These are phyloP conservation scores for Mrakia hoshinonis DNA, from an alignment of 768 basidiomycete genomes.

Conservation along the genomic window DNA sequence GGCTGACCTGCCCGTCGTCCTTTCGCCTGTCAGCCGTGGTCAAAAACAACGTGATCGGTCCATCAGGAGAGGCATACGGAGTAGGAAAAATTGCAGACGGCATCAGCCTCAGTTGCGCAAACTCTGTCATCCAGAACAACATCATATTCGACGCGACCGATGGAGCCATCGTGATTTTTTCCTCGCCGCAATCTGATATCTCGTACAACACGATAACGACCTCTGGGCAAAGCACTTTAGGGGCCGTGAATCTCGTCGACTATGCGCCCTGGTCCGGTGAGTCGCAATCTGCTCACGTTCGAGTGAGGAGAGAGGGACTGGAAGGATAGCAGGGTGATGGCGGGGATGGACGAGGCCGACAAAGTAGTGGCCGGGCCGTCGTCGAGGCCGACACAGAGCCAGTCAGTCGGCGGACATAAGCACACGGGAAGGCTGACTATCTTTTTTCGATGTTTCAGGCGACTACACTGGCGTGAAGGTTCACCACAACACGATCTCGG, in stretches of 20 bases:
- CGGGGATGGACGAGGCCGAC: too few species aligned
- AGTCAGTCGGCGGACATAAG: too few species aligned
- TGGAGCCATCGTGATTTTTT: slow-evolving; percentile 18
- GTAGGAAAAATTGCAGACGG: slow-evolving; percentile 13
- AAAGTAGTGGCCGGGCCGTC: too few species aligned
- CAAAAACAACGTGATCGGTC: slow-evolving; percentile 14
- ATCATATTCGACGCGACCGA: slow-evolving; percentile 1
- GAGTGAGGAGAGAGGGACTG: too few species aligned
- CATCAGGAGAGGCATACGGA: slow-evolving; percentile 5
- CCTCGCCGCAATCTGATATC: neutral
- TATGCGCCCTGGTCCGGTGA: slow-evolving; percentile 12
- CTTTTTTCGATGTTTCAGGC: neutral
- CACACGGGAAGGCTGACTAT: neutral
- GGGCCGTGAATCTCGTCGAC: slow-evolving; percentile 20
- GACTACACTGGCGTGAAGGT: neutral
- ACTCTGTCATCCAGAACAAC: neutral
- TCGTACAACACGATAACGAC: neutral
- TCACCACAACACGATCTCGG: neutral
- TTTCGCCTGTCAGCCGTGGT: neutral
- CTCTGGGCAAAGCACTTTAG: neutral
- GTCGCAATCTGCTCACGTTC: too few species aligned
- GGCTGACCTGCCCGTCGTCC: neutral
- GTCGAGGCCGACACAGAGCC: too few species aligned
- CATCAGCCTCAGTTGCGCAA: neutral
- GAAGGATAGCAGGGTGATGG: too few species aligned